Conservation (phyloP, 805 yeast genomes). For the Candida boleticola region DNA sequence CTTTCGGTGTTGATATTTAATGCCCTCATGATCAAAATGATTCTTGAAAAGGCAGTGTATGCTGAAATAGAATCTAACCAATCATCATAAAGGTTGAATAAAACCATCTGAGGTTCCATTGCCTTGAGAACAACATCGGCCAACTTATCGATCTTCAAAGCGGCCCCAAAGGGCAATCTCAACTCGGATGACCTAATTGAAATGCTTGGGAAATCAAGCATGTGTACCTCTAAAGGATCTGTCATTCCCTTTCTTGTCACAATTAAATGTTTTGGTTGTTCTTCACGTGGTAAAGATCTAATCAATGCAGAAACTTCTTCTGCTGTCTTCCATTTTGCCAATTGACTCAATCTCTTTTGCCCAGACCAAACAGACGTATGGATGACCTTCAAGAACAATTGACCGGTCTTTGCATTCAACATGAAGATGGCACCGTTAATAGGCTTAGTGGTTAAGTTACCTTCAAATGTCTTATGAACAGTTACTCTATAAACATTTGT, state of each 20-base stretch:
- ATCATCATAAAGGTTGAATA: conserved; percentile 90
- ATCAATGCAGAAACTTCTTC: conserved; percentile 94
- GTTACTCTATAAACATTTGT: conserved; percentile 91
- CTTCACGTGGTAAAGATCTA: conserved; percentile 85
- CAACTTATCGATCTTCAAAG: conserved; percentile 76
- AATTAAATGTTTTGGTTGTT: conserved; percentile 90
- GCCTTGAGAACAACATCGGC: conserved; percentile 80
- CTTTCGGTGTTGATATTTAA: conserved; percentile 74
- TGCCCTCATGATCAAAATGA: conserved; percentile 79
- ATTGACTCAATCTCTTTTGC: conserved; percentile 86
- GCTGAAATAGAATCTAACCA: conserved; percentile 85
- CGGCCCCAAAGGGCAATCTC: conserved; percentile 84
- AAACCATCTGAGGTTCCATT: conserved; percentile 88
- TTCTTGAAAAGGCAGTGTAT: conserved; percentile 89
- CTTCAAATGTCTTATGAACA: conserved; percentile 88
- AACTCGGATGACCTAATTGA: conserved; percentile 87
- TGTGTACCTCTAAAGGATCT: conserved; percentile 95
- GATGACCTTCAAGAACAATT: conserved; percentile 80
- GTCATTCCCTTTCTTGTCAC: conserved; percentile 87
- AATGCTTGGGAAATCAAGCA: conserved; percentile 94
- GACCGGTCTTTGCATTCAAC: conserved; percentile 88
- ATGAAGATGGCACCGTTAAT: conserved; percentile 91
- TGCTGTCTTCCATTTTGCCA: conserved; percentile 98
- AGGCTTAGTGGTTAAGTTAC: conserved; percentile 88
- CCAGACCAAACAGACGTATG: conserved; percentile 98